phyloP scores from a whole-genome alignment of 768 basidiomycete species.

The Tylopilus cervinicoccineus region DNA sequence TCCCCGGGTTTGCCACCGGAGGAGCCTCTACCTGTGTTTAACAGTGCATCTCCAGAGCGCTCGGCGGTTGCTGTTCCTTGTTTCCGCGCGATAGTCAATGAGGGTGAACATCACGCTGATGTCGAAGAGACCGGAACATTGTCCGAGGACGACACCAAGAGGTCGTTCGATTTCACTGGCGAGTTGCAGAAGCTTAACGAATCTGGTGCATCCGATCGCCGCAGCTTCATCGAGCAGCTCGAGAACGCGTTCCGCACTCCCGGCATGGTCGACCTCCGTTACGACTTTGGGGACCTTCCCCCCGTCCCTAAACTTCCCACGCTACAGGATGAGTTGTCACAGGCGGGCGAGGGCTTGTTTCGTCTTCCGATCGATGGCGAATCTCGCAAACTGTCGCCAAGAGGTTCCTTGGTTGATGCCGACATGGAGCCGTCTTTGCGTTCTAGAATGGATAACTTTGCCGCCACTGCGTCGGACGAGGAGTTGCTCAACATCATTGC shows the following conservation, averaged over 20 bases:
- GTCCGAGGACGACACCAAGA: slow-evolving; percentile 69
- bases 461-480: slow-evolving; percentile 31
- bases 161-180: slow-evolving; percentile 81
- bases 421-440: slow-evolving; percentile 36
- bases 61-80: slow-evolving; percentile 31
- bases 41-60: not conserved
- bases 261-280: slow-evolving; percentile 58
- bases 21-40: slow-evolving; percentile 34
- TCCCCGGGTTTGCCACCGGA: slow-evolving; percentile 44
- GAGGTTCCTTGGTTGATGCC: slow-evolving; percentile 21
- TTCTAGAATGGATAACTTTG: slow-evolving; percentile 34
- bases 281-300: slow-evolving; percentile 44
- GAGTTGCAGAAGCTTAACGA: slow-evolving; percentile 69
- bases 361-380: slow-evolving; percentile 13
- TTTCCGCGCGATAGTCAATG: slow-evolving; percentile 45
- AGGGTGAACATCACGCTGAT: slow-evolving; percentile 37
- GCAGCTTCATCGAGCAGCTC: slow-evolving; percentile 78
- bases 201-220: slow-evolving; percentile 61
- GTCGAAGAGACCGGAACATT: slow-evolving; percentile 38
- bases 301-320: too few relatives aligned
- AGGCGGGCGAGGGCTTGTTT: slow-evolving; percentile 25
- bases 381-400: slow-evolving; percentile 14
- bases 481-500: slow-evolving; percentile 23
- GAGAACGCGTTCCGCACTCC: slow-evolving; percentile 79
- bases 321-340: too few relatives aligned